Evolutionary conservation across 148 eudicot genomes (phyloP), one percentile per base, ranked within the genome.

Genomic region (Heliosperma pusillum): DNA sequence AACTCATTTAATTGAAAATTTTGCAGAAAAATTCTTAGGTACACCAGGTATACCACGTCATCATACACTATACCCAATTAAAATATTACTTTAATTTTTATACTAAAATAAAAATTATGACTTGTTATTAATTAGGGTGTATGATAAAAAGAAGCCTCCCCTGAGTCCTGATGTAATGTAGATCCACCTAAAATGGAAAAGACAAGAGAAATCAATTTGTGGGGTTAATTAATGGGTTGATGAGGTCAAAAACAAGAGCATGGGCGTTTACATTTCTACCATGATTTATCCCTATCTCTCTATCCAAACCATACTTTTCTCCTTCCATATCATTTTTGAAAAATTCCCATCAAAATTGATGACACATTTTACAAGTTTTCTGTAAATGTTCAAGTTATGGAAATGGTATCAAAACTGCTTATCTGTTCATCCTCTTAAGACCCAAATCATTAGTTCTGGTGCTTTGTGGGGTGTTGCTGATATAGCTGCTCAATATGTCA

Each of bases 321-420:
- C 25, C n/a, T 3, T 22, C 56, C 50, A n/a, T n/a, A n/a, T n/a
- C n/a, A n/a, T n/a, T n/a, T n/a, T n/a, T n/a, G n/a, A n/a, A n/a
- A n/a, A n/a, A n/a, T n/a, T 24, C 2, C 59, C 56, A 42, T 42
- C 2, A 42, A 47, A n/a, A 59, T 10, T 29, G 12, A 60, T 57
- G 0, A 20, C n/a, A 52, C 11, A 60, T 21, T 59, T 22, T 21
- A 20, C 16, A 73, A 73, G 27, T 61, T 61, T 30, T 33, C 58
- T 44, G 25, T 73, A 61, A 77, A 90, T 89, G 91, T 81, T 85
- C 82, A 88, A 73, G 76, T 21, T 86, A 33, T 92, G 97, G 94
- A 89, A 81, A 86, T 89, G 86, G 92, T 92, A 89, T 73, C 94
- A 88, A 29, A 92, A 86, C 44, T 88, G 94, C 80, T 82, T 92